A percentile compares a stretch with the other conserved stretches of the same genome.
These are phyloP conservation scores for Pestalotiopsis sp. DNA, from an alignment of 2,329 filamentous ascomycete species.

Conservation along the genomic window DNA sequence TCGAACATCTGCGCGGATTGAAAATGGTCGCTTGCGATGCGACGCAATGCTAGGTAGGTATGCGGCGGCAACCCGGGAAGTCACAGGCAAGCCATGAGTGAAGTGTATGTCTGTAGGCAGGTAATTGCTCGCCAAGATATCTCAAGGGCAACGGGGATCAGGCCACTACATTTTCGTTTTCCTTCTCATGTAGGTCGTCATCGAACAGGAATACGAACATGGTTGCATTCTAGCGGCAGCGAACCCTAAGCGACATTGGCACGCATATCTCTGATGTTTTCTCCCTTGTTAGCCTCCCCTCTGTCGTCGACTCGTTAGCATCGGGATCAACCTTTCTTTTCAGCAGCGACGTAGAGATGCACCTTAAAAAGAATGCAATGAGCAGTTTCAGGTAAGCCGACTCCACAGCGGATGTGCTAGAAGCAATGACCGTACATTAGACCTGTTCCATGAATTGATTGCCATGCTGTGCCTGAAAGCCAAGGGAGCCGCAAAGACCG, in stretches of 20 bases:
- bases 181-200: neutral
- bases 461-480: neutral
- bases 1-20: neutral
- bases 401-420: neutral
- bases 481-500: neutral
- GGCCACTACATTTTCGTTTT: neutral
- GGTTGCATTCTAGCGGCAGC: neutral
- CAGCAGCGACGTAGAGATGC: neutral
- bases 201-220: neutral
- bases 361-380: neutral
- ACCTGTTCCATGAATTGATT: neutral
- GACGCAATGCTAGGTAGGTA: neutral
- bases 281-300: neutral
- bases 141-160: neutral
- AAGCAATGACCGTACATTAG: neutral
- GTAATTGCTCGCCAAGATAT: neutral
- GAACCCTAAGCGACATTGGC: neutral
- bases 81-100: neutral
- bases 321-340: neutral
- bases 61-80: neutral
- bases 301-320: neutral
- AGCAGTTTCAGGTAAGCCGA: neutral
- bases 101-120: too few species aligned
- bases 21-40: neutral
- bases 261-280: too few species aligned